Conservation (phyloP, 208 protist species). For the Trypanosoma cruzi region DNA sequence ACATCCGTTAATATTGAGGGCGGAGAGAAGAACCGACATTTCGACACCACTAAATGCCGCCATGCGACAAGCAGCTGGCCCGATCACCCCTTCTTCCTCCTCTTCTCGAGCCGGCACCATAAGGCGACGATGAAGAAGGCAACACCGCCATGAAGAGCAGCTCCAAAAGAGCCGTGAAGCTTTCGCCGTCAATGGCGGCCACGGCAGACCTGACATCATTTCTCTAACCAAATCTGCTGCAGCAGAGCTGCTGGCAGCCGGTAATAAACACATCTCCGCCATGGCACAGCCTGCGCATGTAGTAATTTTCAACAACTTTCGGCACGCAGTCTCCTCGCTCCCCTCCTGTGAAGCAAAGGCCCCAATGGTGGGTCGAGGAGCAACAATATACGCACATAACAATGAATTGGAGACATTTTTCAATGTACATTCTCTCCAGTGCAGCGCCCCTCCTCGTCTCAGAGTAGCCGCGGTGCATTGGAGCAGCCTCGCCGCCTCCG, state of each 20-base stretch:
- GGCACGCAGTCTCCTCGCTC: not conserved
- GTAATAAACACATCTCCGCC: slow-evolving; percentile 6
- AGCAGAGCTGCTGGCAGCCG: not conserved
- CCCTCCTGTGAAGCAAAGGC: not conserved
- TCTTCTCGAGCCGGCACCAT: not conserved
- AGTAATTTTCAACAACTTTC: slow-evolving; percentile 9
- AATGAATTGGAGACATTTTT: not conserved
- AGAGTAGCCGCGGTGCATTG: not conserved
- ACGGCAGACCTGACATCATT: slow-evolving; percentile 6
- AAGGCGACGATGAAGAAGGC: slow-evolving; percentile 13
- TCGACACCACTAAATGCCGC: not conserved
- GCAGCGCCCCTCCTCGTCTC: not conserved
- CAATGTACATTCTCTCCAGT: not conserved
- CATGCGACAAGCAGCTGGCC: not conserved
- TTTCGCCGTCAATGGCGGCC: not conserved
- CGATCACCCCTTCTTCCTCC: not conserved
- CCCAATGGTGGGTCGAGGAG: not conserved
- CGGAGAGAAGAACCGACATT: not conserved
- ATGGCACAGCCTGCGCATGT: not conserved
- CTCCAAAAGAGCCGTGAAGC: slow-evolving; percentile 6
- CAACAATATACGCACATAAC: slow-evolving; percentile 2
- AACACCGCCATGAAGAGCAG: slow-evolving; percentile 20
- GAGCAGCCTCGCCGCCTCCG: not conserved
- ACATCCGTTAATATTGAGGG: not conserved
- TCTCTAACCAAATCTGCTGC: not conserved